These are phyloP conservation scores for Debaryomyces psychrophilus DNA, from an alignment of 1,139 yeast genomes.

Conservation along the genomic window DNA sequence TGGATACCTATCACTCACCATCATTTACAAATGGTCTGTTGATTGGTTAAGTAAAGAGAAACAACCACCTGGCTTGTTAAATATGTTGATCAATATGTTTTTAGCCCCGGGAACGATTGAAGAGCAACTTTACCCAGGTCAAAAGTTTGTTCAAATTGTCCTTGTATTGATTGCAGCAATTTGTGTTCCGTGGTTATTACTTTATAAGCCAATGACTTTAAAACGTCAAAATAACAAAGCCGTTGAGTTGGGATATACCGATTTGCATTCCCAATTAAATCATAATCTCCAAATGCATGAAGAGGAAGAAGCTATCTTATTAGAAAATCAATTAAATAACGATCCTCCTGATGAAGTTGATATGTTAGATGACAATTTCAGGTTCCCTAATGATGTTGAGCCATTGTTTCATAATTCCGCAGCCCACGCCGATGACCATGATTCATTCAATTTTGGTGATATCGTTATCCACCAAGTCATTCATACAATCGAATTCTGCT, in stretches of 20 bases:
- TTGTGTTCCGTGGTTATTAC: conserved; percentile 93
- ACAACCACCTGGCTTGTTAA: conserved; percentile 90
- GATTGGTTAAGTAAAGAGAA: conserved; percentile 81
- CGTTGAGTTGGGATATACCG: conserved; percentile 37
- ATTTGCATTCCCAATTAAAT: conserved; percentile 36
- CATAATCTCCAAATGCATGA: conserved; percentile 40
- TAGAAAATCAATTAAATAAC: conserved; percentile 28
- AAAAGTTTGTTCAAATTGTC: conserved; percentile 73
- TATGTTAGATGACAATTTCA: conserved; percentile 30
- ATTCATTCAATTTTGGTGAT: conserved; percentile 79
- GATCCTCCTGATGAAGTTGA: conserved; percentile 28
- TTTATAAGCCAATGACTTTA: conserved; percentile 83
- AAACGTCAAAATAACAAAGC: conserved; percentile 41
- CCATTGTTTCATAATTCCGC: conserved; percentile 39
- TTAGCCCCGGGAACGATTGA: conserved; percentile 89
- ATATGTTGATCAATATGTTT: conserved; percentile 96
- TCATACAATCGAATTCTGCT: conserved; percentile 96
- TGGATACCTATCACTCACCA: conserved; percentile 83
- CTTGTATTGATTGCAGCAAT: conserved; percentile 75
- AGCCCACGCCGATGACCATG: conserved; percentile 47
- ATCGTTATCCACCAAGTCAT: conserved; percentile 96
- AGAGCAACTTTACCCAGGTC: conserved; percentile 83
- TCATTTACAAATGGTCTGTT: conserved; percentile 90
- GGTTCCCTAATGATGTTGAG: conserved; percentile 53
- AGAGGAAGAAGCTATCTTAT: conserved; percentile 35